Evolutionary conservation across 805 yeast genomes (phyloP).

Genomic region (Hanseniaspora jakobsenii): DNA sequence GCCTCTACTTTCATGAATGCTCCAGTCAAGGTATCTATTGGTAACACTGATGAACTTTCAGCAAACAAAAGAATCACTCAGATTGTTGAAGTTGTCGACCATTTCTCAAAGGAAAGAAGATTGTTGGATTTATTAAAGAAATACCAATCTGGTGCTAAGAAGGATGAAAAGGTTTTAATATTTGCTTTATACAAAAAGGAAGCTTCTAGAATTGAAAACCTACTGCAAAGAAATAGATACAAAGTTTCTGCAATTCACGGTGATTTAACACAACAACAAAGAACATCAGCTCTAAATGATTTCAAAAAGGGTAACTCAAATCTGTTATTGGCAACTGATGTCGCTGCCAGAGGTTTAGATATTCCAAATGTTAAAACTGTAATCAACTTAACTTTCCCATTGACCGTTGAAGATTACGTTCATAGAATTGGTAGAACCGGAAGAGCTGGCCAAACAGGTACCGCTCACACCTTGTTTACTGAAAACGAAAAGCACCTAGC

Average conservation of each 20-base stretch:
- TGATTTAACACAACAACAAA: constrained; percentile 81
- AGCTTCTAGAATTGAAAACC: constrained; percentile 79
- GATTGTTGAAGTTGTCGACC: constrained; percentile 83
- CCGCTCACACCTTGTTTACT: constrained; percentile 89
- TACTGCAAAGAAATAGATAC: constrained; percentile 60
- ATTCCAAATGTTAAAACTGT: constrained; percentile 95
- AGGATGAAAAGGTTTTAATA: constrained; percentile 72
- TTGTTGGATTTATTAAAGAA: constrained; percentile 58
- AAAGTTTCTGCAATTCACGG: constrained; percentile 91
- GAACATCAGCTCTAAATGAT: constrained; percentile 73
- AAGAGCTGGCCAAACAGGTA: constrained; percentile 91
- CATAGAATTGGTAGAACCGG: constrained; percentile 98
- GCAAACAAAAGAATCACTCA: constrained; percentile 93
- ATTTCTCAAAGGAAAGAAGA: constrained; percentile 63
- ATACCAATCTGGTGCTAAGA: constrained; percentile 55
- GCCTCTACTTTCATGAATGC: constrained; percentile 71
- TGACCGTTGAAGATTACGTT: constrained; percentile 92
- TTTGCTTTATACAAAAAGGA: constrained; percentile 95
- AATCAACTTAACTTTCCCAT: constrained; percentile 88
- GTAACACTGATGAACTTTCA: constrained; percentile 83
- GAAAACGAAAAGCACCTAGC: constrained; percentile 93
- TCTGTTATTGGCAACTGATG: constrained; percentile 89
- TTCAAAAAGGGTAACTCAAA: constrained; percentile 72
- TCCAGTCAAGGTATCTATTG: constrained; percentile 87
- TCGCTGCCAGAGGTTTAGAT: constrained; percentile 94